Evolutionary conservation across 1,284 basidiomycete species (phyloP).

Genomic region (Phylloporus sp.): DNA sequence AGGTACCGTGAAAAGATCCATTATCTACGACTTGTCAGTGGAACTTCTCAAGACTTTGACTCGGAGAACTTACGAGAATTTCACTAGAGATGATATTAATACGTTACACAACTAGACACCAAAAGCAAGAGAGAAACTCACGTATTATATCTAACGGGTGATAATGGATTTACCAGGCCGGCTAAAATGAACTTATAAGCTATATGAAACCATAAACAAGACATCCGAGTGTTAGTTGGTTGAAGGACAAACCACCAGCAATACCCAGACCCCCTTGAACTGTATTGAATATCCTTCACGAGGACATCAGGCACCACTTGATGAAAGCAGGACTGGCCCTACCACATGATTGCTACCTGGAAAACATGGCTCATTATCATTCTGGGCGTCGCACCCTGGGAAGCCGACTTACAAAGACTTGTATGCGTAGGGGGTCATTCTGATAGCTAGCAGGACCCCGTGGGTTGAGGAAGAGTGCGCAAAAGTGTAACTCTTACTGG

Average conservation of each 20-base stretch:
- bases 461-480: no score
- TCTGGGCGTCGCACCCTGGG: background rate
- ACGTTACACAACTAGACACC: background rate
- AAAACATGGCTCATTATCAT: background rate
- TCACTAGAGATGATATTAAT: no score
- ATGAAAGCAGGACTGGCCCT: background rate
- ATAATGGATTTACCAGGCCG: conserved; percentile 1
- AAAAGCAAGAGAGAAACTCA: background rate
- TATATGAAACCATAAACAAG: background rate
- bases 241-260: conserved; percentile 2
- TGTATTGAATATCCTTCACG: background rate
- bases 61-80: no score
- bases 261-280: conserved; percentile 4
- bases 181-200: background rate
- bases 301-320: background rate
- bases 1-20: background rate
- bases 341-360: conserved; percentile 6
- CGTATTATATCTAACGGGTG: background rate
- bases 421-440: background rate
- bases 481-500: no score
- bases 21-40: background rate
- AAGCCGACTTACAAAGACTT: background rate
- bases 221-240: background rate
- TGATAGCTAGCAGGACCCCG: background rate
- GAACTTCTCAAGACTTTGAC: no score